phyloP scores from a whole-genome alignment of 768 basidiomycete genomes.

The Tylopilus rubrobrunneus region DNA sequence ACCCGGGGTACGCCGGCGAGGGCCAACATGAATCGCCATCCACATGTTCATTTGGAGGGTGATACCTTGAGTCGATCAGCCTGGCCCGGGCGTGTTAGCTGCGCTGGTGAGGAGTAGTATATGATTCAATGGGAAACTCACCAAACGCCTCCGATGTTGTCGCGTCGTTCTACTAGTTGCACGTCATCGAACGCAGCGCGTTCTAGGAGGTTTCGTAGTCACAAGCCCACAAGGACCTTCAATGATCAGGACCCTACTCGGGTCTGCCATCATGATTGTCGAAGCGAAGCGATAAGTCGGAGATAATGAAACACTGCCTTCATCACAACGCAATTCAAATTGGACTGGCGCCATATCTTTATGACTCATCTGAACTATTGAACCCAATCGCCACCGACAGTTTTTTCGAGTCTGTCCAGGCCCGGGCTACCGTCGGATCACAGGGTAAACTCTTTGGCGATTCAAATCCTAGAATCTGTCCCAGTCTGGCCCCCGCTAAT shows the following conservation, averaged over 20 bases:
- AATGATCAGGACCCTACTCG: constrained; percentile 36
- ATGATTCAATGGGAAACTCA: constrained; percentile 16
- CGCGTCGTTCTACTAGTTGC: constrained; percentile 41
- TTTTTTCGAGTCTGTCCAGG: not conserved
- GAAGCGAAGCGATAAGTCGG: not conserved
- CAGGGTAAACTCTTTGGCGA: no score
- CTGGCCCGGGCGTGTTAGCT: not conserved
- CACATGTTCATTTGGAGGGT: not conserved
- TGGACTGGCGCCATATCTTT: not conserved
- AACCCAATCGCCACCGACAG: not conserved
- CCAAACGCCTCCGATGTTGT: constrained; percentile 52
- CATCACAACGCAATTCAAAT: not conserved
- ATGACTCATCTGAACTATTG: not conserved
- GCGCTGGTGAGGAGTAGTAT: not conserved
- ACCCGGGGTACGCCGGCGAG: constrained; percentile 43
- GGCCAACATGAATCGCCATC: constrained; percentile 32
- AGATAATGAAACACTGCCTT: constrained; percentile 6
- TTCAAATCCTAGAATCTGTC: no score
- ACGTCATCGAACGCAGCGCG: constrained; percentile 41
- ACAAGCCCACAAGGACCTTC: constrained; percentile 49
- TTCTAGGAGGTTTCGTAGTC: constrained; percentile 44
- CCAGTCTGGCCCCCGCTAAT: no score
- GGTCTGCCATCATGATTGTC: not conserved
- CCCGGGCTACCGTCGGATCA: no score
- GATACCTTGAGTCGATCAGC: constrained; percentile 12